Conservation (phyloP, 495 filamentous ascomycete genomes). For the Parmelia sp. region DNA sequence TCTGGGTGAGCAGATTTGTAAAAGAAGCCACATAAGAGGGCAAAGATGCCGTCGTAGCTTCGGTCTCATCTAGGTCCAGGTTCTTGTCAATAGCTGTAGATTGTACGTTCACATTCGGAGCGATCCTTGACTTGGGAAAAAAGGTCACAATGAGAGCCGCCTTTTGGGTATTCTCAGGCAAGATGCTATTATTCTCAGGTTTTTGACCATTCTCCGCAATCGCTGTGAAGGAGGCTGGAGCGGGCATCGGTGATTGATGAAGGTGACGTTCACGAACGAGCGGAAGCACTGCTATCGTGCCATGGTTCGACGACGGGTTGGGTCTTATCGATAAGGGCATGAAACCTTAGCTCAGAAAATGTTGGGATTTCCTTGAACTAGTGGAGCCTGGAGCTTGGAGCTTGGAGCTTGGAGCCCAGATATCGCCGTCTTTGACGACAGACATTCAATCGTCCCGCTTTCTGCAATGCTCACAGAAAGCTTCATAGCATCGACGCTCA, state of each 20-base stretch:
- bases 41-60: not conserved
- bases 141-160: conserved; percentile 15
- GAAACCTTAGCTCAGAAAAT: not conserved
- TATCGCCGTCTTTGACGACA: too few relatives aligned
- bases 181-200: not conserved
- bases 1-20: conserved; percentile 1
- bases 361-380: too few relatives aligned
- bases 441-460: not conserved
- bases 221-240: not conserved
- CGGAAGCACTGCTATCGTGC: too few relatives aligned
- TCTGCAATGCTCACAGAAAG: conserved; percentile 67
- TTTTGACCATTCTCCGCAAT: not conserved
- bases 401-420: too few relatives aligned
- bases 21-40: not conserved
- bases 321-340: conserved; percentile 15
- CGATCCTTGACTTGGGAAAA: conserved; percentile 15
- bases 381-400: not conserved
- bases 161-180: not conserved
- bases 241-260: not conserved
- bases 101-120: not conserved
- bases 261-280: too few relatives aligned
- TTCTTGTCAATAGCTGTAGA: not conserved
- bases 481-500: conserved; percentile 68
- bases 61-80: not conserved
- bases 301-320: too few relatives aligned